phyloP scores from a whole-genome alignment of 306 rosid genomes.

The Cucumis hystrix region DNA sequence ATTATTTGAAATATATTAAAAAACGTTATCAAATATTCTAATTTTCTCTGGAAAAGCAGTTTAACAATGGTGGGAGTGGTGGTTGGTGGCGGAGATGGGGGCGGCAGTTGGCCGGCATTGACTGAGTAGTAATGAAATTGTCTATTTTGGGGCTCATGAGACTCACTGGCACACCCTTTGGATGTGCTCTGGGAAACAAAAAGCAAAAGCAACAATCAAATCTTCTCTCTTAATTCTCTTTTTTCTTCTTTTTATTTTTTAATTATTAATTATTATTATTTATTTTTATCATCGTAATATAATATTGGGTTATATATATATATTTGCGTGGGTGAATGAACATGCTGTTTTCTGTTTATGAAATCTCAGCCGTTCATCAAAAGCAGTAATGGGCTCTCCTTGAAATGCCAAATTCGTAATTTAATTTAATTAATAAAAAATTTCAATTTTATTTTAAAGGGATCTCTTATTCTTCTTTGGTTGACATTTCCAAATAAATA shows the following conservation, averaged over 20 bases:
- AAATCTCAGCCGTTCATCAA: background rate
- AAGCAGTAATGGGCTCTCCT: background rate
- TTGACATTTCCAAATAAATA: no score
- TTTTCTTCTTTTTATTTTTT: conserved; percentile 16
- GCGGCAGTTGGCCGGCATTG: background rate
- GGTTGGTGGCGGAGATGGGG: background rate
- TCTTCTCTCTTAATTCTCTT: conserved; percentile 28
- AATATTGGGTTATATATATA: background rate
- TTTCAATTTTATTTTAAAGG: no score
- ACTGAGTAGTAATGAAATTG: background rate
- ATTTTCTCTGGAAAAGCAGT: no score
- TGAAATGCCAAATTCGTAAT: background rate
- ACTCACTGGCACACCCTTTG: background rate
- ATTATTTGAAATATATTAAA: no score
- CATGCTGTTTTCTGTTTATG: background rate
- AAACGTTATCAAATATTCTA: no score
- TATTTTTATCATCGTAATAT: background rate
- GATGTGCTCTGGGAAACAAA: conserved; percentile 40
- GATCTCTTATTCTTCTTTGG: no score
- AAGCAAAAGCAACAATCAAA: conserved; percentile 39
- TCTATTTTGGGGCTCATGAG: background rate
- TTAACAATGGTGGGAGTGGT: background rate
- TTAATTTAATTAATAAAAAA: no score
- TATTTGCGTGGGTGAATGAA: background rate
- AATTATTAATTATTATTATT: no score